Evolutionary conservation across 148 eudicot species (phyloP), one percentile per base, ranked within the genome.

Genomic region (Nyssa sinensis): DNA sequence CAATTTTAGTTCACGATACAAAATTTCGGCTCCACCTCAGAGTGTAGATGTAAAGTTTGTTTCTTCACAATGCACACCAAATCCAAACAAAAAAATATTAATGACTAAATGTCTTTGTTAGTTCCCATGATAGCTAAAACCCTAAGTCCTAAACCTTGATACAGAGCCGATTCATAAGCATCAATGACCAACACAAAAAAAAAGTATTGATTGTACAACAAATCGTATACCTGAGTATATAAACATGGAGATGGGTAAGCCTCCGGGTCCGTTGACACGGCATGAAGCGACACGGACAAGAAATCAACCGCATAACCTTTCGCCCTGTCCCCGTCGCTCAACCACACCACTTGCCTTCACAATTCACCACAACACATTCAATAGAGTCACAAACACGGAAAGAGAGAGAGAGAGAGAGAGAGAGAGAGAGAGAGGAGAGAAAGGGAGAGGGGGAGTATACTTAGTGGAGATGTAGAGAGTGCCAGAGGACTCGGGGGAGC

Each of bases 291-390:
- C 63, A 92, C 84, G 49, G 94, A 92, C 29, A 86, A 51, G 68
- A 95, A 92, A 79, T 90, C 93, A n/a, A 92, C 94, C 21, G 94
- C 91, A 62, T 92, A 92, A 47, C 98, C 97, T 81, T 80, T 86
- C 3, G 78, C 81, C 39, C 78, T 61, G 76, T 95, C 97, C 47
- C 83, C 72, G 39, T 92, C 94, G 73, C 94, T 92, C 86, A 95
- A 67, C 97, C 97, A 95, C 73, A 95, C 86, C 63, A 95, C 94
- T 81, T 84, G 80, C 90, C 98, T 94, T 34, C 79, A 74, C 39
- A 29, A 34, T 27, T 19, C 55, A 59, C 59, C 66, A 33, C n/a
- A 6, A 37, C n/a, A n/a, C n/a, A 4, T 32, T 21, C 37, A 55
- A 7, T 28, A 55, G n/a, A n/a, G n/a, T n/a, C n/a, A n/a, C n/a